These are phyloP conservation scores for Rhododendron griersonianum DNA, from an alignment of 148 eudicot species.

Conservation along the genomic window DNA sequence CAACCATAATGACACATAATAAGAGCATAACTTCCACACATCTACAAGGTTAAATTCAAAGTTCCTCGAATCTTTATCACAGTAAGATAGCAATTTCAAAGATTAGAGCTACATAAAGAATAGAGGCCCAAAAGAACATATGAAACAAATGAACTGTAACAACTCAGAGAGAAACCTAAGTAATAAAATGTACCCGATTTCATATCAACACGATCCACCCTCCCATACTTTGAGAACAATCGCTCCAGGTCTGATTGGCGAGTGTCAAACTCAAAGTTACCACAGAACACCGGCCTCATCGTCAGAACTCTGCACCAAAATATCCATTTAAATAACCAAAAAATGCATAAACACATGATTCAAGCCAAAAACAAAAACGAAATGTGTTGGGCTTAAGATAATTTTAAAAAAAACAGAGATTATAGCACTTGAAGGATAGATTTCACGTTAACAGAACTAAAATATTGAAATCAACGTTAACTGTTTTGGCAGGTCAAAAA, in stretches of 20 bases:
- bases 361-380: not conserved
- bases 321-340: not conserved
- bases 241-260: conserved; percentile 82
- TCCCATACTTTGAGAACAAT: conserved; percentile 72
- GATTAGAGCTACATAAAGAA: not conserved
- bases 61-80: not conserved
- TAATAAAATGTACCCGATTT: conserved; percentile 58
- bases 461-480: not conserved
- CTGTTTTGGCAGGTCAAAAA: not conserved
- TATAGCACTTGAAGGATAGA: not conserved
- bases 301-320: conserved; percentile 5
- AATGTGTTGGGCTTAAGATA: not conserved
- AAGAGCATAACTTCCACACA: not conserved
- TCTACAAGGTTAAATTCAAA: too few species aligned
- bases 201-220: conserved; percentile 87
- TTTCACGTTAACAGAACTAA: not conserved
- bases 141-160: not conserved
- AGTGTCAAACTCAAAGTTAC: conserved; percentile 78
- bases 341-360: not conserved
- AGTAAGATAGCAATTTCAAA: not conserved
- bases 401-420: not conserved
- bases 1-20: not conserved
- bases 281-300: conserved; percentile 76
- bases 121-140: too few species aligned
- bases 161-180: not conserved